phyloP scores from a whole-genome alignment of 2,329 filamentous ascomycete genomes.

The Calonectria pteridis region DNA sequence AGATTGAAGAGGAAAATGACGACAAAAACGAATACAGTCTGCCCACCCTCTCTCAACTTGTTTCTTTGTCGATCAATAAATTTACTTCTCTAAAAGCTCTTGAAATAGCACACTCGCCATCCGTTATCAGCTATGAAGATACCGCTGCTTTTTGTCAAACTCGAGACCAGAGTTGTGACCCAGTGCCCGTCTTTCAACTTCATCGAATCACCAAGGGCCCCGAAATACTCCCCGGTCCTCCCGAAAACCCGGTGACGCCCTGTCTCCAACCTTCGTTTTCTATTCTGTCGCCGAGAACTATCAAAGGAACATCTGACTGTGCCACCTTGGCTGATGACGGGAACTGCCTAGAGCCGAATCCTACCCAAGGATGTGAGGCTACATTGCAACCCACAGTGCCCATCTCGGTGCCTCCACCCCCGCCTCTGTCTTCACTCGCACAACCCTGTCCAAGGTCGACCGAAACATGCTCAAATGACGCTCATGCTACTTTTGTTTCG shows the following conservation, averaged over 20 bases:
- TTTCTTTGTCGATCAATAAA: not conserved
- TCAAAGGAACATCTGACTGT: not conserved
- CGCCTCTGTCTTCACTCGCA: not conserved
- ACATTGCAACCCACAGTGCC: not conserved
- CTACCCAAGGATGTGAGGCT: not conserved
- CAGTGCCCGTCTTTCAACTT: too few species aligned
- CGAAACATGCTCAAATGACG: not conserved
- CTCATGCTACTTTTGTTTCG: not conserved
- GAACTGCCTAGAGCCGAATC: not conserved
- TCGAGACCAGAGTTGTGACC: not conserved
- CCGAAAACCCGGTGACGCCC: too few species aligned
- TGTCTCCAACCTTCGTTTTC: too few species aligned
- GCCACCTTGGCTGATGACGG: too few species aligned
- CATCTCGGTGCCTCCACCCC: not conserved
- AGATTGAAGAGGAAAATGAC: not conserved
- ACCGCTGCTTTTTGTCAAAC: not conserved
- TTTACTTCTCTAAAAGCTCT: not conserved
- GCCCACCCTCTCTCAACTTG: not conserved
- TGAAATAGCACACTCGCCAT: too few species aligned
- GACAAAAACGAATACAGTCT: not conserved
- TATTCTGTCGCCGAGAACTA: not conserved
- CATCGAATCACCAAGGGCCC: not conserved
- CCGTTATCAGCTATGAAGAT: not conserved
- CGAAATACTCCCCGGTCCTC: not conserved
- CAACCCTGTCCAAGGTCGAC: too few species aligned